Evolutionary conservation across 805 yeast species (phyloP).

Genomic region (Ogataea haglerorum): DNA sequence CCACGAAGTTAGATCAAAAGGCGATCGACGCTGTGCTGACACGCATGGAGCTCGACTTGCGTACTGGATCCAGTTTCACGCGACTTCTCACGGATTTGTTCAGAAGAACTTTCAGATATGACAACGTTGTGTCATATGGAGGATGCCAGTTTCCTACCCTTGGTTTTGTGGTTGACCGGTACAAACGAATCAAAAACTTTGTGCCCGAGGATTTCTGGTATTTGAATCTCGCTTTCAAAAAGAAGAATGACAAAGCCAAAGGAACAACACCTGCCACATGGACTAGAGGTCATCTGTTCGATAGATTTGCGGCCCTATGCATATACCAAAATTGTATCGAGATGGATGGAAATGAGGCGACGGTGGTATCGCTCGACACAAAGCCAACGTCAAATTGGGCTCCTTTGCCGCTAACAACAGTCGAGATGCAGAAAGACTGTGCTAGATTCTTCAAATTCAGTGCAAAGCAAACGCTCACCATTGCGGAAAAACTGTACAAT

Average conservation of each 20-base stretch:
- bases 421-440: conserved; percentile 85
- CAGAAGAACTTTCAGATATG: conserved; percentile 31
- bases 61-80: conserved; percentile 89
- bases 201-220: conserved; percentile 79
- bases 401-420: conserved; percentile 93
- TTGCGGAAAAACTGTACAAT: conserved; percentile 84
- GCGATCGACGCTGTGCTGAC: conserved; percentile 83
- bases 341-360: conserved; percentile 42
- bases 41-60: conserved; percentile 79
- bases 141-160: conserved; percentile 94
- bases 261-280: conserved; percentile 54
- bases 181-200: conserved; percentile 68
- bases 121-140: conserved; percentile 68
- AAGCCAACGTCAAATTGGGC: conserved; percentile 72
- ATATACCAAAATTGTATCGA: conserved; percentile 67
- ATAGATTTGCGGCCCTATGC: conserved; percentile 58
- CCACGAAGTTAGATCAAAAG: conserved; percentile 57
- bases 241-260: conserved; percentile 28
- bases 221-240: conserved; percentile 51
- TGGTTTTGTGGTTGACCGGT: conserved; percentile 94
- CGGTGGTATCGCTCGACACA: conserved; percentile 46
- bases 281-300: conserved; percentile 71
- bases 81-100: conserved; percentile 64
- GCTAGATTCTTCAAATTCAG: conserved; percentile 68
- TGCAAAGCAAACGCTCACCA: conserved; percentile 72